These are phyloP conservation scores for Spergularia marina DNA, from an alignment of 148 eudicot genomes.

Conservation along the genomic window DNA sequence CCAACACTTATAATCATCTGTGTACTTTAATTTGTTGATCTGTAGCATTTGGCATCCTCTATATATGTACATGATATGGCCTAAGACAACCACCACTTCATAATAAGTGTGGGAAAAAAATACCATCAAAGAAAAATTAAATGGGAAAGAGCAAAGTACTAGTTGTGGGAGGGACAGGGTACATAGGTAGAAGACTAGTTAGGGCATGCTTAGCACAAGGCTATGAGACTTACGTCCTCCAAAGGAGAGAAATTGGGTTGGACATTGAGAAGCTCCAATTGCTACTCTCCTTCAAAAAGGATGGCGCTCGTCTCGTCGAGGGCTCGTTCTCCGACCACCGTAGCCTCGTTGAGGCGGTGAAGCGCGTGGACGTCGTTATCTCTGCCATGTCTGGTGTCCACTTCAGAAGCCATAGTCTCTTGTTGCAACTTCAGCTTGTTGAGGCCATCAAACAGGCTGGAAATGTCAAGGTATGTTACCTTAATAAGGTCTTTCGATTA, in stretches of 20 bases:
- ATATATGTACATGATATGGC: neutral
- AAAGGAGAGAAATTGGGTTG: slow-evolving; percentile 48
- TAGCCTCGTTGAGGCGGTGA: slow-evolving; percentile 75
- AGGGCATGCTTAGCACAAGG: slow-evolving; percentile 50
- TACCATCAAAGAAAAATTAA: neutral
- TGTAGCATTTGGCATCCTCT: neutral
- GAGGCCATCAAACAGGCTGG: slow-evolving; percentile 92
- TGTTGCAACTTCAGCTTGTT: slow-evolving; percentile 71
- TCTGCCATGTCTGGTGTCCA: slow-evolving; percentile 74
- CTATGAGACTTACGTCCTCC: slow-evolving; percentile 56
- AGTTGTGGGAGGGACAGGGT: slow-evolving; percentile 70
- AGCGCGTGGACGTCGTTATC: slow-evolving; percentile 67
- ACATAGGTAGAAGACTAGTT: slow-evolving; percentile 51
- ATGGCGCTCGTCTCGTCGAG: slow-evolving; percentile 60
- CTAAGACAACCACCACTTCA: neutral
- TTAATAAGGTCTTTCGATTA: no score
- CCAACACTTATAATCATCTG: no score
- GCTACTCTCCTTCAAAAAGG: slow-evolving; percentile 53
- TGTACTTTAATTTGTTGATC: no score
- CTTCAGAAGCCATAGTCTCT: slow-evolving; percentile 57
- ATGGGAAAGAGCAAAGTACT: slow-evolving; percentile 62
- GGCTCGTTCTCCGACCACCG: slow-evolving; percentile 64
- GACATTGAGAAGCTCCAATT: slow-evolving; percentile 59
- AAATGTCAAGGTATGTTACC: slow-evolving; percentile 56
- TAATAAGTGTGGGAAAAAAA: neutral